Evolutionary conservation across 1,139 yeast genomes (phyloP).

Genomic region (Debaryomyces udenii): DNA sequence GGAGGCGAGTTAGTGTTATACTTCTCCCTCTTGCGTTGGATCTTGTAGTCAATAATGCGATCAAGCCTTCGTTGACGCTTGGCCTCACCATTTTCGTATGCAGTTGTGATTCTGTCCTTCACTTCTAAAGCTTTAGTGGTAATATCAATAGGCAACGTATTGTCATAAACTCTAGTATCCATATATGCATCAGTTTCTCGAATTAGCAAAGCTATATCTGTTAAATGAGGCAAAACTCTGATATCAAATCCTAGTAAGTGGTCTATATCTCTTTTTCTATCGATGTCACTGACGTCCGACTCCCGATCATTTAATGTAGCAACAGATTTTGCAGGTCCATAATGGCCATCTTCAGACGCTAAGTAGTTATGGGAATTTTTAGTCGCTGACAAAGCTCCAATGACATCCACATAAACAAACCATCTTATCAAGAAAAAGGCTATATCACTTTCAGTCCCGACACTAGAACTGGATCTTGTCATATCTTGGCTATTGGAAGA

Average conservation of each 20-base stretch:
- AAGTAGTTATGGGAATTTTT: constrained; percentile 33
- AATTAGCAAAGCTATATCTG: constrained; percentile 49
- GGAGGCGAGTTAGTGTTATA: constrained; percentile 19
- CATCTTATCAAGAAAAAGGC: constrained; percentile 67
- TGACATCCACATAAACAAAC: constrained; percentile 72
- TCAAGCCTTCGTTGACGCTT: constrained; percentile 36
- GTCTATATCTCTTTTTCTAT: constrained; percentile 53
- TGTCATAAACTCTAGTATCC: constrained; percentile 14
- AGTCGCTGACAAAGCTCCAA: constrained; percentile 59
- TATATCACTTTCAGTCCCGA: constrained; percentile 43
- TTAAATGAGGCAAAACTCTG: constrained; percentile 51
- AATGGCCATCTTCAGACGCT: constrained; percentile 16
- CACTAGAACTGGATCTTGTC: not conserved
- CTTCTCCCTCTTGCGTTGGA: constrained; percentile 15
- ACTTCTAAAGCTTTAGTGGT: constrained; percentile 51
- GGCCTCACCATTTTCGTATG: constrained; percentile 38
- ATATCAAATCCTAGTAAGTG: constrained; percentile 63
- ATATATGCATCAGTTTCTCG: constrained; percentile 36
- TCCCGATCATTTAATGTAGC: constrained; percentile 17
- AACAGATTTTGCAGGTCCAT: constrained; percentile 24
- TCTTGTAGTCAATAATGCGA: constrained; percentile 25
- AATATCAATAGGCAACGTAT: constrained; percentile 34
- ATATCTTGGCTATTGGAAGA: not conserved
- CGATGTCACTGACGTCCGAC: constrained; percentile 14
- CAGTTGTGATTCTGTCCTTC: constrained; percentile 37